Evolutionary conservation across 257 asterid genomes (phyloP).

Genomic region (Ajuga chamaepitys): DNA sequence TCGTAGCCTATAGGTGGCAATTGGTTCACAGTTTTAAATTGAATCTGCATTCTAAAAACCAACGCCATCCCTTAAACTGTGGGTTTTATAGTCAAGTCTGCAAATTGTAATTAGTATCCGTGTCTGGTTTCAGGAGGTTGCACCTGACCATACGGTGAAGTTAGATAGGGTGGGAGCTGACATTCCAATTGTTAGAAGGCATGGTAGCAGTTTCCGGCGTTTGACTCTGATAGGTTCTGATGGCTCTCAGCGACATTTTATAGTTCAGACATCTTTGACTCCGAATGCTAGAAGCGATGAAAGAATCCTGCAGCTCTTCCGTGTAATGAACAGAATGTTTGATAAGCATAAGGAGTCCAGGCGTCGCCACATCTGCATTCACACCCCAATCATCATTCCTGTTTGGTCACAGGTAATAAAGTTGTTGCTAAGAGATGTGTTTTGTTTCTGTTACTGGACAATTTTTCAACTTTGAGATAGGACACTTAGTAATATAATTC

Average conservation of each 20-base stretch:
- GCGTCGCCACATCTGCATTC: constrained; percentile 90
- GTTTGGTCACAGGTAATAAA: constrained; percentile 96
- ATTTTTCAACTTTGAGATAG: background rate
- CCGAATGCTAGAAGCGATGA: constrained; percentile 99
- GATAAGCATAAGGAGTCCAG: constrained; percentile 99
- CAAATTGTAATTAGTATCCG: background rate
- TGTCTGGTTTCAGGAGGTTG: constrained; percentile 63
- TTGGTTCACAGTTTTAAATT: background rate
- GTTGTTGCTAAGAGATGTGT: background rate
- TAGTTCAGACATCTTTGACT: constrained; percentile 98
- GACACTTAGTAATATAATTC: background rate
- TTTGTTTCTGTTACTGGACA: background rate
- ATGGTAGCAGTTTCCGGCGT: constrained; percentile 98
- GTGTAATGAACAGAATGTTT: constrained; percentile 92
- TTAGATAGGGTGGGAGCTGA: constrained; percentile 95
- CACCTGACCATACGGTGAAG: constrained; percentile 98
- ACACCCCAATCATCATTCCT: constrained; percentile 94
- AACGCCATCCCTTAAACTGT: background rate
- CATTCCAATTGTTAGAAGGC: constrained; percentile 94
- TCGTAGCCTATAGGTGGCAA: background rate
- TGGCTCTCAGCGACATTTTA: constrained; percentile 98
- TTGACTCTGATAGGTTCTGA: constrained; percentile 95
- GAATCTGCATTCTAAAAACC: background rate
- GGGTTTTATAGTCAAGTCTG: background rate
- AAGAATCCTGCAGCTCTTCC: constrained; percentile 97